These are phyloP conservation scores for Naganishia liquefaciens DNA, from an alignment of 1,284 basidiomycete species.

Conservation along the genomic window DNA sequence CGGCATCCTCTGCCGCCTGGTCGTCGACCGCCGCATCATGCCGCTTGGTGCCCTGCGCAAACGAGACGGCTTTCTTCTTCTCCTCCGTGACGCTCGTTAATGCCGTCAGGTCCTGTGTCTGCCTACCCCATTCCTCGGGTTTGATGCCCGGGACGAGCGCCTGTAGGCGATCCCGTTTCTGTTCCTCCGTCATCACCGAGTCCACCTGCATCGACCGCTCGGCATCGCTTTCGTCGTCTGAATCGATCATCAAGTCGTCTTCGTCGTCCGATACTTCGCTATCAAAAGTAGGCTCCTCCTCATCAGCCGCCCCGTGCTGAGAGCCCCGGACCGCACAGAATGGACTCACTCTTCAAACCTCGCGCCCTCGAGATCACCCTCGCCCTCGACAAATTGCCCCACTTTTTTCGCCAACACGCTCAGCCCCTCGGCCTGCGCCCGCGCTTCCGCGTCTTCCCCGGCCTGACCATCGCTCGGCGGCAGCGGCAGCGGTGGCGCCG, in stretches of 20 bases:
- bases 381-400: slow-evolving; percentile 78
- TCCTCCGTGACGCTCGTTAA: slow-evolving; percentile 55
- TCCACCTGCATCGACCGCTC: slow-evolving; percentile 36
- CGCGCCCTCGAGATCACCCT: slow-evolving; percentile 83
- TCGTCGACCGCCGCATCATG: too few relatives aligned
- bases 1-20: slow-evolving; percentile 11
- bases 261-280: slow-evolving; percentile 54
- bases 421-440: slow-evolving; percentile 68
- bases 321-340: background rate
- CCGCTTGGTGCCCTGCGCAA: slow-evolving; percentile 16
- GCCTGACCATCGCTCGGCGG: slow-evolving; percentile 22
- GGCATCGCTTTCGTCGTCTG: slow-evolving; percentile 48
- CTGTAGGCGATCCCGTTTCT: slow-evolving; percentile 45
- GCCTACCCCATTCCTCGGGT: slow-evolving; percentile 54
- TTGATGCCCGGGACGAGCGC: slow-evolving; percentile 53
- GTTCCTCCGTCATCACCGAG: slow-evolving; percentile 40
- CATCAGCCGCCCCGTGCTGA: too few relatives aligned
- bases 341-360: slow-evolving; percentile 76
- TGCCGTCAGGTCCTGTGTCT: slow-evolving; percentile 33
- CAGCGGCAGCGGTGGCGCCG: too few relatives aligned
- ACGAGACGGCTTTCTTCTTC: slow-evolving; percentile 28
- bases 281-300: background rate
- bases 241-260: slow-evolving; percentile 50
- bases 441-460: slow-evolving; percentile 57
- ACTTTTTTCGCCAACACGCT: slow-evolving; percentile 78